Conservation (phyloP, 2,329 filamentous ascomycete genomes). For the Clarireedia hainanense region DNA sequence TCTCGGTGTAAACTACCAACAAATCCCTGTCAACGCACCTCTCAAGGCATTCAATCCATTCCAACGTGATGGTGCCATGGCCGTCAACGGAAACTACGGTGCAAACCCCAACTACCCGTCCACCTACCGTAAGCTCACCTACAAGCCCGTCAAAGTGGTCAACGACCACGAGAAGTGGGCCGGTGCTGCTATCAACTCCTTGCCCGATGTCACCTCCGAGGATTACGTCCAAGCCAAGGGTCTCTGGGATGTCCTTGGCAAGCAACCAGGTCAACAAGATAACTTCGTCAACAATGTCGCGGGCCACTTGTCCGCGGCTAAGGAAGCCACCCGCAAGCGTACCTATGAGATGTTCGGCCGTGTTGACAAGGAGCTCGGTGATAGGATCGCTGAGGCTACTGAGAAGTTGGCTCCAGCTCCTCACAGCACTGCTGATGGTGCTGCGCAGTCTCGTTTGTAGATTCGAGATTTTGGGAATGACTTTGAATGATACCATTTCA, state of each 20-base stretch:
- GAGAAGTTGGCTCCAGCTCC: conserved; percentile 32
- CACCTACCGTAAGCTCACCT: conserved; percentile 39
- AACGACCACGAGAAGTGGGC: conserved; percentile 41
- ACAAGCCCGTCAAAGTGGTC: conserved; percentile 35
- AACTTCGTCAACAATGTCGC: conserved; percentile 53
- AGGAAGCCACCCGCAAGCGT: conserved; percentile 45
- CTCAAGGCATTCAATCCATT: conserved; percentile 56
- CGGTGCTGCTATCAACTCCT: conserved; percentile 37
- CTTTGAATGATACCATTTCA: not conserved
- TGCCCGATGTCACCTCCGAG: conserved; percentile 32
- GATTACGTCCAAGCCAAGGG: conserved; percentile 30
- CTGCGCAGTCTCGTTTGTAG: conserved; percentile 9
- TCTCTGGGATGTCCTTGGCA: conserved; percentile 33
- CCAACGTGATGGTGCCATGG: conserved; percentile 67
- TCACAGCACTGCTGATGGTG: conserved; percentile 4
- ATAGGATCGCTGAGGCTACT: conserved; percentile 43
- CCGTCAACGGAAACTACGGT: conserved; percentile 57
- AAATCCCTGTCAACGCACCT: conserved; percentile 41
- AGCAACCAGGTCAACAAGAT: conserved; percentile 47
- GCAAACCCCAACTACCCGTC: conserved; percentile 51
- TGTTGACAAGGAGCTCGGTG: conserved; percentile 47
- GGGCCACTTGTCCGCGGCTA: conserved; percentile 46
- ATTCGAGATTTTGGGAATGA: not conserved
- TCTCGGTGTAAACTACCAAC: conserved; percentile 50
- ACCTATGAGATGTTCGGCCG: conserved; percentile 54